Evolutionary conservation across 306 rosid species (phyloP).

Genomic region (Quercus gilva): DNA sequence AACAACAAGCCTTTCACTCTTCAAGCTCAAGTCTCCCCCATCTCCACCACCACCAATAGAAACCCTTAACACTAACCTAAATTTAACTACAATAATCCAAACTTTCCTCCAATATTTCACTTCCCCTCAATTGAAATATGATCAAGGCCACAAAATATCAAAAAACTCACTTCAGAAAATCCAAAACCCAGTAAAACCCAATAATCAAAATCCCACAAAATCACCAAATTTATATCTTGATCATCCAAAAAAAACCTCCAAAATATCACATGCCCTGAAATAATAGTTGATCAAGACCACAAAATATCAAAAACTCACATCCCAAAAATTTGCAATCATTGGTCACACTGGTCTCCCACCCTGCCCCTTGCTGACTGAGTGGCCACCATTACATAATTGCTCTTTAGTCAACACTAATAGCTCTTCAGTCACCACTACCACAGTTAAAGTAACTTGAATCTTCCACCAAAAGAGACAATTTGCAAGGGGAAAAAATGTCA

Average conservation of each 20-base stretch:
- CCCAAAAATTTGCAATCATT: neutral
- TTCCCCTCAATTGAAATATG: neutral
- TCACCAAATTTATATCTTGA: neutral
- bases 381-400: no score
- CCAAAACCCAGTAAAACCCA: neutral
- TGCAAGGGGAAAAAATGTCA: no score
- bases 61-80: conserved; percentile 48
- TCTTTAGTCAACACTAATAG: no score
- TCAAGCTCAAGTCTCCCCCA: conserved; percentile 88
- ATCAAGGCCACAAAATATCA: neutral
- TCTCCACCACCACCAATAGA: conserved; percentile 30
- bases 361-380: no score
- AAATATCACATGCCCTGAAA: neutral
- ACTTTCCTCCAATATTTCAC: neutral
- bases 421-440: no score
- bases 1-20: conserved; percentile 66
- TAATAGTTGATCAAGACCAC: no score
- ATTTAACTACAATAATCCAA: neutral
- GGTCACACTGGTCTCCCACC: no score
- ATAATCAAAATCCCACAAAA: no score
- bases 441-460: no score
- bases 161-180: neutral
- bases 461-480: no score
- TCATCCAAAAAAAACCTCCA: neutral
- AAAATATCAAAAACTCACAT: neutral